Base-by-base conservation (phyloP, 2,329 filamentous ascomycete genomes). In the Cercospora nicotianae region DNA sequence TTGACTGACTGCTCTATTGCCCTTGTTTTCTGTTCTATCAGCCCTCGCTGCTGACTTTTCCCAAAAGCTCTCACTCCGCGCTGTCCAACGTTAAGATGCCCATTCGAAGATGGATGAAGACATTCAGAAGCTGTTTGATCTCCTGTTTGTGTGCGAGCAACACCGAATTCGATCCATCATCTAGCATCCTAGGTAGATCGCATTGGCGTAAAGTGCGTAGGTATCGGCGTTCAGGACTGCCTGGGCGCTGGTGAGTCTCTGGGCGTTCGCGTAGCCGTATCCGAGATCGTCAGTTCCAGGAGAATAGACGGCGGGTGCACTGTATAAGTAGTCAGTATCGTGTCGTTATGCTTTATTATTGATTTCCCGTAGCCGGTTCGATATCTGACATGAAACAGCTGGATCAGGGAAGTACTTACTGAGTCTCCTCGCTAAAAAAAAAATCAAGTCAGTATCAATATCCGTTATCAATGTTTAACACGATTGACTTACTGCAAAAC, bases 201-300 rank as follows among this genome's bases (percentile, higher is more conserved):
- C 69, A 33, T 71, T 71, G n/a, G 85, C 83, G 72, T 83, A 87
- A 26, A 87, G 77, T 5, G 84, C 83, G 73, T 83, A 90, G 0
- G 84, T 86, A 75, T 91, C 89, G 18, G 89, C 89, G 69, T 91
- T 89, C 73, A 84, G 81, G 5, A 90, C 75, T 60, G 88, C 87
- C 73, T 85, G 78, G 3, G 77, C 73, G 0, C 81, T 81, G 8
- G 78, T 81, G 69, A 91, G 77, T 7, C 78, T 74, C 2, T 76
- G 81, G 3, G 79, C 76, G 65, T 82, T 82, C 10, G 81, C 76
- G 73, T 90, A 90, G 33, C 86, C 87, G 70, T 87, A 87, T 28
- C 81, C 85, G 61, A 84, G 79, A 75, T 91, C 89, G 1, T 83
- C 77, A 1, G 88, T 90, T 13, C 87, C 86, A 9, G 69, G 69